Evolutionary conservation across 208 protist species (phyloP).

Genomic region (Acanthamoeba triangularis): DNA sequence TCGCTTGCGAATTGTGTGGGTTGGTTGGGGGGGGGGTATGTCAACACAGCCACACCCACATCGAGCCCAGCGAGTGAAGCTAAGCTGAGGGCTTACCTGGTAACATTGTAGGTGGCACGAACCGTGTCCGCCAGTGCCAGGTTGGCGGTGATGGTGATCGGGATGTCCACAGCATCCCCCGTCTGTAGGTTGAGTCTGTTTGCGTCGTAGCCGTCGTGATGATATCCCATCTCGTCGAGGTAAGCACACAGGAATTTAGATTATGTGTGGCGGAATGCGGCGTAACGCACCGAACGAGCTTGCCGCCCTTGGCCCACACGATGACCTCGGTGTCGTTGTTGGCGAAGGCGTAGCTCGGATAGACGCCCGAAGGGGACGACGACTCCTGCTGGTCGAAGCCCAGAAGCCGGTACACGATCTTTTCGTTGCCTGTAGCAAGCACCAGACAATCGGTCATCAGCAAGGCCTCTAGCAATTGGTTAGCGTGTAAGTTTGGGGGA

Average conservation of each 20-base stretch:
- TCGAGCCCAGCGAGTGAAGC: neutral
- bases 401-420: neutral
- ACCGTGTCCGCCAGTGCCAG: neutral
- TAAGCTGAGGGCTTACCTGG: neutral
- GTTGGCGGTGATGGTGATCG: slow-evolving; percentile 4
- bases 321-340: slow-evolving; percentile 51
- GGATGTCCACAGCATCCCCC: neutral
- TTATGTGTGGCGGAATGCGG: neutral
- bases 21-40: too few relatives aligned
- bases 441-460: neutral
- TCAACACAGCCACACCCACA: too few relatives aligned
- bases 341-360: slow-evolving; percentile 57
- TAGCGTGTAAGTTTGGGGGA: too few relatives aligned
- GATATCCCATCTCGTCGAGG: too few relatives aligned
- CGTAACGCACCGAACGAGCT: neutral
- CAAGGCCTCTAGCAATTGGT: too few relatives aligned
- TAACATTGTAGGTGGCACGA: slow-evolving; percentile 11
- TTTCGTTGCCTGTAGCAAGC: neutral
- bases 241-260: neutral
- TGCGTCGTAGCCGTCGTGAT: neutral
- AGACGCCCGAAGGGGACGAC: slow-evolving; percentile 41
- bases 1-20: neutral
- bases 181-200: neutral
- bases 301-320: slow-evolving; percentile 60
- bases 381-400: slow-evolving; percentile 65